These are phyloP conservation scores for Kokia cookei DNA, from an alignment of 441 rosid genomes.

Conservation along the genomic window DNA sequence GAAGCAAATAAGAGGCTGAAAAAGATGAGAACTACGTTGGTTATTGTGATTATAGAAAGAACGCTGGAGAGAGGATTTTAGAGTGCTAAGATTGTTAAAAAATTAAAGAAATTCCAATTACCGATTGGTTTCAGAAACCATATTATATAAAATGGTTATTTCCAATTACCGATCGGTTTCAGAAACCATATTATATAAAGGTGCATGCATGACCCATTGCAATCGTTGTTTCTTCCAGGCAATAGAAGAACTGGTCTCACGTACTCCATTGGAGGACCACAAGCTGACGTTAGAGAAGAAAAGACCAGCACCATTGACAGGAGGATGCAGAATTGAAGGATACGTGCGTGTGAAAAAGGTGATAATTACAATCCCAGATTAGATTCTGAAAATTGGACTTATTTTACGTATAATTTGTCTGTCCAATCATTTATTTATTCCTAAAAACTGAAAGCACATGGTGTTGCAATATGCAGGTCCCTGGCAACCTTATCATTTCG, in stretches of 20 bases:
- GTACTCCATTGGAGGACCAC: conserved; percentile 56
- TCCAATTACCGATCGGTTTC: not conserved
- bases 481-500: conserved; percentile 82
- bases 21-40: too few relatives aligned
- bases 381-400: not conserved
- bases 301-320: conserved; percentile 86
- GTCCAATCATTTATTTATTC: not conserved
- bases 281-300: conserved; percentile 42
- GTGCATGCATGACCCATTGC: not conserved
- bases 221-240: conserved; percentile 46
- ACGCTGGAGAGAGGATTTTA: too few relatives aligned
- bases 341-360: conserved; percentile 97
- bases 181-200: not conserved
- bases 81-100: too few relatives aligned
- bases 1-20: too few relatives aligned
- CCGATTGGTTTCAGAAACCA: not conserved
- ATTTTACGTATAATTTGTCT: not conserved
- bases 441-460: not conserved
- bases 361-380: conserved; percentile 7
- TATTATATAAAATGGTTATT: not conserved
- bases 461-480: conserved; percentile 54
- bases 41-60: too few relatives aligned
- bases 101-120: not conserved
- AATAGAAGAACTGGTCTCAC: conserved; percentile 62
- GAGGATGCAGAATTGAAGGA: conserved; percentile 99